Percentiles rank a stretch among this genome's conserved stretches.
Evolutionary conservation across 768 basidiomycete species (phyloP).

Genomic region (Pulveroboletus sp.): DNA sequence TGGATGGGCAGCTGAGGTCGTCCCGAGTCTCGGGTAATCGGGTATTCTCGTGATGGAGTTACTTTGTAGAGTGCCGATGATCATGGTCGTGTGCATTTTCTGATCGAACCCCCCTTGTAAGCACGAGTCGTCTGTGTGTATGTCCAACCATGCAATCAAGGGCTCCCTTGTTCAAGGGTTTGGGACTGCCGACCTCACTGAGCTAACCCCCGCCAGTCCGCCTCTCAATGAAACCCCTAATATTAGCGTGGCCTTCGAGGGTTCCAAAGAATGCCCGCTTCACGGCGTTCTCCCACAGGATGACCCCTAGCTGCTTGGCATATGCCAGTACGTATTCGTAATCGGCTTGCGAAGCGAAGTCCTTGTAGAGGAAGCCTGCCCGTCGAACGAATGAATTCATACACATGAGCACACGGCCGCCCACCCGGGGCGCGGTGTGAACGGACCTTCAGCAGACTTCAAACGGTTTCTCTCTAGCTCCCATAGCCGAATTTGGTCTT

Average conservation of each 20-base stretch:
- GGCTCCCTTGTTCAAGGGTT: background rate
- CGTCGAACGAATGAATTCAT: constrained; percentile 5
- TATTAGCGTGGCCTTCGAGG: constrained; percentile 71
- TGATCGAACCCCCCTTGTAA: background rate
- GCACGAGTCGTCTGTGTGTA: background rate
- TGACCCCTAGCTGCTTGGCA: constrained; percentile 74
- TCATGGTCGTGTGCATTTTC: constrained; percentile 11
- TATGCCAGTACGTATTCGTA: constrained; percentile 85
- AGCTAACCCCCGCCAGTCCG: constrained; percentile 41
- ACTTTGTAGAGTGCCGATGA: constrained; percentile 4
- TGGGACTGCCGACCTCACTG: background rate
- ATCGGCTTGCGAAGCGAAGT: constrained; percentile 81
- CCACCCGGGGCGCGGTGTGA: constrained; percentile 2
- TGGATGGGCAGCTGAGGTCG: constrained; percentile 4
- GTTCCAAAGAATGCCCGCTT: constrained; percentile 82
- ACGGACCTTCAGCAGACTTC: constrained; percentile 78
- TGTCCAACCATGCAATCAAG: constrained; percentile 1
- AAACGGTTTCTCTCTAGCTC: constrained; percentile 92
- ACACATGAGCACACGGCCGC: constrained; percentile 7
- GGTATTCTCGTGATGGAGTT: background rate
- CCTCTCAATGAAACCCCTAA: constrained; percentile 76
- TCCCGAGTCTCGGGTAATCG: constrained; percentile 11
- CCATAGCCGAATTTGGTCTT: constrained; percentile 97
- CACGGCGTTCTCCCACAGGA: constrained; percentile 74
- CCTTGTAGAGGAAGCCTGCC: constrained; percentile 82